Base-by-base conservation (phyloP, 139 green algal species). In the Edaphochlamys debaryana region DNA sequence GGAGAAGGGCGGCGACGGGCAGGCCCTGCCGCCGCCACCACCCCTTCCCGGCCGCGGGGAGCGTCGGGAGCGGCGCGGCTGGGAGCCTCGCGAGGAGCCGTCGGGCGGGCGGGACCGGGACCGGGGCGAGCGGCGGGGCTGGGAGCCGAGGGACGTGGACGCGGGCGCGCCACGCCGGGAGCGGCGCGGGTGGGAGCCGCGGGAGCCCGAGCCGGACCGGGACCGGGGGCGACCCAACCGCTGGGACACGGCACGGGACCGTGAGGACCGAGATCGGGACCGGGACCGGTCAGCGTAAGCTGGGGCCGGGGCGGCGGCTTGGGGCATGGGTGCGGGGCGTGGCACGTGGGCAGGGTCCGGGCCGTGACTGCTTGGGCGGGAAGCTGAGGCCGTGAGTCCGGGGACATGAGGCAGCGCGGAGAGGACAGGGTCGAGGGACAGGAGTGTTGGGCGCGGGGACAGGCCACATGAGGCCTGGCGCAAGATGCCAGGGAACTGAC, bases 11-110 rank as follows among this genome's bases (percentile, higher is more conserved):
- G 58, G 4, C 9, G 41, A 37, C 29, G 75, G 60, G n/a, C 37
- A 76, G 42, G 40, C 38, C 60, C 76, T 75, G 68, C 68, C 78
- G 62, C 69, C 64, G 63, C 48, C 75, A 27, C 69, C 37, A 36
- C 19, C 45, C 58, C 68, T 58, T 19, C 56, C 23, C 19, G 56
- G 56, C 23, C 25, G 67, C 15, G 32, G 64, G 52, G 64, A 62
- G 27, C 45, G 54, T n/a, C 67, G 82, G 38, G 71, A 80, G 32
- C 58, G 34, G 69, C 77, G 67, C 6, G 48, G 48, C 37, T 76
- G 62, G 56, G 40, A 67, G 75, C 66, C 83, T 13, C 67, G 50
- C 37, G 75, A 79, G 40, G 66, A 84, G 73, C 66, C 54, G 22
- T 48, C 23, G 32, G 62, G 6, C 27, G 25, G 15, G 32, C 42